Conservation (phyloP, 192 early-diverging fungal genomes). For the Dissophora globulifera region DNA sequence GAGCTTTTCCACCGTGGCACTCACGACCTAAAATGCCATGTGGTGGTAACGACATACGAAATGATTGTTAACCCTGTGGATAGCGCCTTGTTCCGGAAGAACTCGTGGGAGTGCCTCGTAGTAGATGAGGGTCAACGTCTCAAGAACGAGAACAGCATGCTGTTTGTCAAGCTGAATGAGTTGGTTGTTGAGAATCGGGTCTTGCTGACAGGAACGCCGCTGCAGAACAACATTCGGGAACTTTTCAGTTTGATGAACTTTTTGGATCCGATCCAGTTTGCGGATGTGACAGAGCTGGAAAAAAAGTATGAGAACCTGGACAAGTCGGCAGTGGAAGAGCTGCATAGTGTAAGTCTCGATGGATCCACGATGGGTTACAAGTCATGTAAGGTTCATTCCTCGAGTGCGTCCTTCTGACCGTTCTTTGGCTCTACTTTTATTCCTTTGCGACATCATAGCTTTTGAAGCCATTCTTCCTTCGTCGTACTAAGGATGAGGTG, state of each 20-base stretch:
- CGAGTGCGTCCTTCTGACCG: too few species aligned
- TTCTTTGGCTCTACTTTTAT: too few species aligned
- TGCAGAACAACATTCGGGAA: constrained; percentile 80
- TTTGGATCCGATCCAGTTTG: constrained; percentile 70
- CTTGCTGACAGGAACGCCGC: constrained; percentile 76
- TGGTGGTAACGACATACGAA: constrained; percentile 75
- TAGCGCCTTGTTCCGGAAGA: constrained; percentile 58
- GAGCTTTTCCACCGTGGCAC: constrained; percentile 59
- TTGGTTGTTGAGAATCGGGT: constrained; percentile 63
- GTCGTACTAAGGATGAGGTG: constrained; percentile 73
- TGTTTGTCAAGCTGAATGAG: constrained; percentile 66
- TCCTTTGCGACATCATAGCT: too few species aligned
- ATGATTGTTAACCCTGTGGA: constrained; percentile 56
- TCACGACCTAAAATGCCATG: constrained; percentile 68
- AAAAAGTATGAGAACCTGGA: constrained; percentile 65
- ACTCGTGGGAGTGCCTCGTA: constrained; percentile 70
- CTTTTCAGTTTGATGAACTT: constrained; percentile 79
- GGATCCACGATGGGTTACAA: too few species aligned
- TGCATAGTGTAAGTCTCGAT: constrained; percentile 68
- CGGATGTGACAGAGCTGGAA: constrained; percentile 64
- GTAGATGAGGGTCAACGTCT: constrained; percentile 85
- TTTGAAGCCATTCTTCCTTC: constrained; percentile 75
- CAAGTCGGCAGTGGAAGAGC: constrained; percentile 65
- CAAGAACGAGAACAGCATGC: constrained; percentile 73
- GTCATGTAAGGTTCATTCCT: too few species aligned